phyloP scores from a whole-genome alignment of 495 filamentous ascomycete genomes.

The Trichoderma reesei region DNA sequence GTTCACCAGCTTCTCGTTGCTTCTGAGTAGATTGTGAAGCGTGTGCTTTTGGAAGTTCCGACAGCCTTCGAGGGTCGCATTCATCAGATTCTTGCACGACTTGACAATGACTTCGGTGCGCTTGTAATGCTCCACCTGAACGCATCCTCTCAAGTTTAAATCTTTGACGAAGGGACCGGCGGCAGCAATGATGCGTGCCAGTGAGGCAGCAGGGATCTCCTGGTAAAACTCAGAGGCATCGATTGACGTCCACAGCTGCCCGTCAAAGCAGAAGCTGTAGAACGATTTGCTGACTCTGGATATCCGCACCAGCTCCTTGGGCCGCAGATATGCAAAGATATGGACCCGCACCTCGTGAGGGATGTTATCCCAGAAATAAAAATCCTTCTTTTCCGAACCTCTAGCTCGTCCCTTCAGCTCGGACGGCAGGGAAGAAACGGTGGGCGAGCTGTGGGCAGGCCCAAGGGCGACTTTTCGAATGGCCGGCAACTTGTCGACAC shows the following conservation, averaged over 20 bases:
- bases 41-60: constrained; percentile 65
- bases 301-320: constrained; percentile 72
- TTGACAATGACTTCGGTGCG: constrained; percentile 63
- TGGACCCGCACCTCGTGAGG: constrained; percentile 73
- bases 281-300: constrained; percentile 75
- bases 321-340: constrained; percentile 65
- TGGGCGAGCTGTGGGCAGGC: constrained; percentile 23
- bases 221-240: constrained; percentile 82
- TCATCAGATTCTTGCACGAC: constrained; percentile 75
- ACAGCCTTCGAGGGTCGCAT: constrained; percentile 81
- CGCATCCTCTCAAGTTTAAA: constrained; percentile 59
- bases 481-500: constrained; percentile 25
- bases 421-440: constrained; percentile 51
- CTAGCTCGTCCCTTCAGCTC: constrained; percentile 35
- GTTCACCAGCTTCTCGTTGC: constrained; percentile 66
- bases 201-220: constrained; percentile 69
- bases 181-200: constrained; percentile 74
- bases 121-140: constrained; percentile 69
- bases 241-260: constrained; percentile 80
- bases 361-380: constrained; percentile 73
- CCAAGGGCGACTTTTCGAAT: constrained; percentile 25
- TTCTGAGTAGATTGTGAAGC: constrained; percentile 68
- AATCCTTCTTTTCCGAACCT: constrained; percentile 13
- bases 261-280: constrained; percentile 84
- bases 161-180: constrained; percentile 86